Evolutionary conservation across 495 filamentous ascomycete species (phyloP), one percentile per base, ranked within the genome.

Genomic region (Aspergillus leporis): DNA sequence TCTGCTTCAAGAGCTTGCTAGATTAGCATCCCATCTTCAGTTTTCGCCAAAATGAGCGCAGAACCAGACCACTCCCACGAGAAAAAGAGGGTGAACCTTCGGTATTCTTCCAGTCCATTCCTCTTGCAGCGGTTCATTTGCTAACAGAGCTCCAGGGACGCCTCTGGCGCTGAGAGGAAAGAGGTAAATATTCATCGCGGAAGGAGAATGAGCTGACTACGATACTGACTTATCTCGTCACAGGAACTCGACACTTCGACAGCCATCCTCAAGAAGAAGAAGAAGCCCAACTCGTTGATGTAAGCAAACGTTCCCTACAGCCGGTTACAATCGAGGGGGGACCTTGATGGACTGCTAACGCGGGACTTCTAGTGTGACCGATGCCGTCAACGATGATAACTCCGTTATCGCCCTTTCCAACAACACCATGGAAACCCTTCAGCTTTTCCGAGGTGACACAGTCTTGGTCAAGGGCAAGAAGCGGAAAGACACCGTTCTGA

Each of bases 201-300:
- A 23, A 47, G 23, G 19, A 36, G 23, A 31, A 34, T 9, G 25
- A 18, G 49, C 38, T 53, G 36, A 21, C 43, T 51, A 47, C 19
- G 32, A 58, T 65, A 64, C 72, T 79, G 61, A 77, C 64, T 36
- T 19, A 57, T 59, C 50, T 52, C 19, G 5, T 34, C 63, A 40
- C 70, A 95, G 91, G 87, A 87, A 61, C 89, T 97, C 68, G 93
- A 96, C 66, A 93, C 90, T 46, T 84, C 94, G n/a, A 98, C 95
- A 18, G 94, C 94, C 64, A 98, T 98, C 62, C 85, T 98, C 64
- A 97, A 96, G 81, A 97, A 97, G 84, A 98, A 98, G 87, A 98
- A 98, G 92, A 98, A 98, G 92, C 92, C 92, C 59, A 98, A 98
- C 79, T 92, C 90, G 60, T 77, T 98, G 76, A 96, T 98, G 91